Evolutionary conservation across 2,329 filamentous ascomycete species (phyloP).

Genomic region (Neonectria punicea): DNA sequence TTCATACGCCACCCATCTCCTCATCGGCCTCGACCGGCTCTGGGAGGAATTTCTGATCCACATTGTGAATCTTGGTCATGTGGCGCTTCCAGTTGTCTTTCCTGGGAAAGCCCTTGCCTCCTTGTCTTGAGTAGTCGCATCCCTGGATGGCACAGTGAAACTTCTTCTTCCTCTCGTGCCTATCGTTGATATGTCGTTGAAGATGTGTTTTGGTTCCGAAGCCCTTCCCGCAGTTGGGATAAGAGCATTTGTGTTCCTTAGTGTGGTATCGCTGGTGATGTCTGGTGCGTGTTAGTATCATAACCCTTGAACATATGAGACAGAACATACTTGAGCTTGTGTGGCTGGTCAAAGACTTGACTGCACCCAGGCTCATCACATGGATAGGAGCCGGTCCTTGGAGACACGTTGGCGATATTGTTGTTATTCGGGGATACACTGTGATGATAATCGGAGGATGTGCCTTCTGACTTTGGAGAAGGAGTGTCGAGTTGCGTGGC

Average conservation of each 20-base stretch:
- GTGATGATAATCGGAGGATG: constrained; percentile 50
- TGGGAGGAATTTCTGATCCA: constrained; percentile 53
- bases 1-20: constrained; percentile 41
- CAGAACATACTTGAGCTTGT: constrained; percentile 66
- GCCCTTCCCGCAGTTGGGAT: constrained; percentile 62
- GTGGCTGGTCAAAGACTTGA: constrained; percentile 64
- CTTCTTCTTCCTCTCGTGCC: constrained; percentile 68
- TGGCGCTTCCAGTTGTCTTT: constrained; percentile 73
- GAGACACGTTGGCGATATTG: constrained; percentile 38
- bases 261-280: constrained; percentile 71
- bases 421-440: constrained; percentile 50
- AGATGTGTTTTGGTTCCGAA: constrained; percentile 72
- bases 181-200: constrained; percentile 70
- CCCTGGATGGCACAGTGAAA: constrained; percentile 66
- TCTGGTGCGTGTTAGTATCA: constrained; percentile 44
- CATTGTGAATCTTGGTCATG: constrained; percentile 68
- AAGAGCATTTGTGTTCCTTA: constrained; percentile 67
- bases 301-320: not conserved
- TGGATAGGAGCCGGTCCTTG: constrained; percentile 44
- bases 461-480: constrained; percentile 52
- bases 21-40: constrained; percentile 55
- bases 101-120: constrained; percentile 68
- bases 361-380: constrained; percentile 52
- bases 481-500: constrained; percentile 57
- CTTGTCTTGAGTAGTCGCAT: constrained; percentile 66